phyloP scores from a whole-genome alignment of 2,329 filamentous ascomycete genomes.

The Curvularia sp. region DNA sequence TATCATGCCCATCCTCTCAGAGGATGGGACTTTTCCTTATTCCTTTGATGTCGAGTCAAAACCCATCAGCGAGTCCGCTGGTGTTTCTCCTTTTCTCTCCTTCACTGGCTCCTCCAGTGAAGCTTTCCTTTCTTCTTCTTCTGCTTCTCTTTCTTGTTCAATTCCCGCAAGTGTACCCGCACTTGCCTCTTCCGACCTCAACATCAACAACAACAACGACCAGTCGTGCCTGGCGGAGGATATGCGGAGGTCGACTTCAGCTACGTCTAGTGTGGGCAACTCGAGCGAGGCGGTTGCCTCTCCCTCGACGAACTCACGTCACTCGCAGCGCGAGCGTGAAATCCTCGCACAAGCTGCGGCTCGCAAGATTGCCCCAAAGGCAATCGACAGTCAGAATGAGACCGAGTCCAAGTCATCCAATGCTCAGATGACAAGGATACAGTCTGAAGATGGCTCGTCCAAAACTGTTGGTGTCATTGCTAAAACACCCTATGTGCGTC shows the following conservation, averaged over 20 bases:
- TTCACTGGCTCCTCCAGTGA: conserved; percentile 49
- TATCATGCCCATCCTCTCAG: conserved; percentile 45
- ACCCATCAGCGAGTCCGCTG: conserved; percentile 41
- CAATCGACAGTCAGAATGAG: conserved; percentile 38
- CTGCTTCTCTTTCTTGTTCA: conserved; percentile 33
- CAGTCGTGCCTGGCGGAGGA: conserved; percentile 52
- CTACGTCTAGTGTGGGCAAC: conserved; percentile 40
- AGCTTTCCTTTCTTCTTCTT: conserved; percentile 41
- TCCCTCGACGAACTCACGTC: conserved; percentile 55
- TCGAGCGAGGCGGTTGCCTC: conserved; percentile 55
- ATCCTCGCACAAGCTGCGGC: conserved; percentile 56
- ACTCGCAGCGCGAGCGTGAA: conserved; percentile 58
- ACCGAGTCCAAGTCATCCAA: conserved; percentile 45
- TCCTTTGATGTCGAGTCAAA: conserved; percentile 45
- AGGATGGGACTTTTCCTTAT: conserved; percentile 48
- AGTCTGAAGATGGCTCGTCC: conserved; percentile 60
- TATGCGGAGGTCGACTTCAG: conserved; percentile 60
- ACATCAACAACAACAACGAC: conserved; percentile 17
- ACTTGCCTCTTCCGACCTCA: conserved; percentile 39
- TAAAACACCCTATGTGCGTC: conserved; percentile 67
- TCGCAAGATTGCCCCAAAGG: conserved; percentile 59
- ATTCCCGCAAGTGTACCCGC: conserved; percentile 42
- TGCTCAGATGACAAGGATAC: conserved; percentile 60
- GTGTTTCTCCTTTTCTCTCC: conserved; percentile 42
- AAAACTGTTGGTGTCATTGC: conserved; percentile 60